Evolutionary conservation across 805 yeast genomes (phyloP), one percentile per base, ranked within the genome.

Genomic region (Schizosaccharomyces lindneri): DNA sequence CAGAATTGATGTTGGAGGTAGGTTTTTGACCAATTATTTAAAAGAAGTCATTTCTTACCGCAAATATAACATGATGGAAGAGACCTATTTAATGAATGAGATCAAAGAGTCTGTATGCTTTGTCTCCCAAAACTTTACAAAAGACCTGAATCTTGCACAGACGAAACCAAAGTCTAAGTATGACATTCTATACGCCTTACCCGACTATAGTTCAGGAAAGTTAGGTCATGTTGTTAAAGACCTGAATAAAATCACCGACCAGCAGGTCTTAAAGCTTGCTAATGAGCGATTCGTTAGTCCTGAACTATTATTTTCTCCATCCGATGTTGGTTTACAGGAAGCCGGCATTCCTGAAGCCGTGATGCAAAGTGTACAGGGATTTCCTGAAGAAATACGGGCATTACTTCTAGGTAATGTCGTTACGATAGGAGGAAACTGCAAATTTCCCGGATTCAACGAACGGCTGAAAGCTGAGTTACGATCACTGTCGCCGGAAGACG

Each of bases 21-120:
- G 86, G 62, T 75, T 86, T 60, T 72, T 93, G 61, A 86, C 87
- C 61, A 95, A 96, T 3, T 79, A 83, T 60, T 71, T 94, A 61
- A 77, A 88, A 64, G 97, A 93, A 68, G 76, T 86, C 60, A 79
- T 90, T 13, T 87, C 96, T 1, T 93, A 85, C 68, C 76, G 97
- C 62, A 93, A 93, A 73, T 93, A 89, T 70, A 90, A 93, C 68
- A 88, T 93, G 66, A 82, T 87, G 69, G 96, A 93, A 64, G 99
- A 94, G 71, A 83, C 95, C 0, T 75, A 85, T 2, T 72, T 93
- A 59, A 82, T 93, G 60, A 87, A 88, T 68, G 82, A 84, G 59
- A 85, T 94, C 65, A 93, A 93, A 68, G 96, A 89, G 68, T 75
- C 78, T 63, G 73, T 90, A 46, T 78, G 86, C 70, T 81, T 79